Conservation (phyloP, 768 basidiomycete genomes). For the Neoboletus brunneissimus region DNA sequence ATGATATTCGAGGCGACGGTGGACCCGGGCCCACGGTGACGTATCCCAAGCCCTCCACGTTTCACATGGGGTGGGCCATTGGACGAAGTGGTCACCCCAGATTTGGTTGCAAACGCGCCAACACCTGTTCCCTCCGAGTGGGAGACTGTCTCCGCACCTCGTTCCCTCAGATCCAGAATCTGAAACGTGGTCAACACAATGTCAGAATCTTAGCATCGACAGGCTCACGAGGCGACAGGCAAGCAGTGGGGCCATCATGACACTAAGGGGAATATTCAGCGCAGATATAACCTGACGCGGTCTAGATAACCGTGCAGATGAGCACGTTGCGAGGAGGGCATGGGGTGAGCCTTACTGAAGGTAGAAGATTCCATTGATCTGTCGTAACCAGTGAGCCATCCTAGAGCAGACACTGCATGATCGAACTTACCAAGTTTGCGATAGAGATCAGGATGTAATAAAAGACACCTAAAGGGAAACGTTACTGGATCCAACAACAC, state of each 20-base stretch:
- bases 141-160: slow-evolving; percentile 74
- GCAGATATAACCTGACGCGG: slow-evolving; percentile 81
- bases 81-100: slow-evolving; percentile 35
- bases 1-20: slow-evolving; percentile 61
- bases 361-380: slow-evolving; percentile 82
- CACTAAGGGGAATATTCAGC: slow-evolving; percentile 79
- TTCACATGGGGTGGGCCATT: slow-evolving; percentile 23
- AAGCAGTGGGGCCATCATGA: slow-evolving; percentile 78
- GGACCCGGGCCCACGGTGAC: slow-evolving; percentile 49
- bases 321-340: not conserved
- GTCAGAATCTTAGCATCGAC: not conserved
- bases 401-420: not conserved
- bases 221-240: slow-evolving; percentile 68
- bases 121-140: slow-evolving; percentile 73
- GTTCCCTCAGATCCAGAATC: slow-evolving; percentile 82
- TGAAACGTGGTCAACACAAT: slow-evolving; percentile 26
- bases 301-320: slow-evolving; percentile 36
- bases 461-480: slow-evolving; percentile 53
- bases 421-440: slow-evolving; percentile 59
- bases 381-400: slow-evolving; percentile 4
- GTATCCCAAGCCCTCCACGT: slow-evolving; percentile 41
- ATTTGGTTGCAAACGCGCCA: slow-evolving; percentile 64
- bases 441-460: slow-evolving; percentile 86
- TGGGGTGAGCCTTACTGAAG: slow-evolving; percentile 56
- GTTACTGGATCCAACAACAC: not conserved